Evolutionary conservation across 495 filamentous ascomycete genomes (phyloP).

Genomic region (Elaphomyces granulatus): DNA sequence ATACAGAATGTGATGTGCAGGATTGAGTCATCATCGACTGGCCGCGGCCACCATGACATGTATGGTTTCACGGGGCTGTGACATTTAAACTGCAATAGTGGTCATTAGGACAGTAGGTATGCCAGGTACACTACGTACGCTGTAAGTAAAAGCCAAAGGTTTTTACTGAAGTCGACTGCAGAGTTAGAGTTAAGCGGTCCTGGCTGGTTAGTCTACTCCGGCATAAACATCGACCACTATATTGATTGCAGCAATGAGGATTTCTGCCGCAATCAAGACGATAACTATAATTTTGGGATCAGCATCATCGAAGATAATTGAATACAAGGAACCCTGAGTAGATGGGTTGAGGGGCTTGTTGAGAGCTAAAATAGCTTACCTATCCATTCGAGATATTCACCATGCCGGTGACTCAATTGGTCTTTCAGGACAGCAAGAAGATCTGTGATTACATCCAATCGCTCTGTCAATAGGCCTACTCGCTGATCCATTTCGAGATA

Average conservation of each 20-base stretch:
- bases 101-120: no score
- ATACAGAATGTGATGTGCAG: no score
- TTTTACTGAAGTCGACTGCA: no score
- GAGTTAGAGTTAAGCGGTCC: no score
- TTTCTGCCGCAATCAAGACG: slow-evolving; percentile 88
- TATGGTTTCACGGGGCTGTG: no score
- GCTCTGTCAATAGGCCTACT: slow-evolving; percentile 76
- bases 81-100: no score
- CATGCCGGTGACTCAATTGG: slow-evolving; percentile 91
- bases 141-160: no score
- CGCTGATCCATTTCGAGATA: slow-evolving; percentile 98
- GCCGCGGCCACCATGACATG: no score
- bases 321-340: not conserved
- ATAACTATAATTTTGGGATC: slow-evolving; percentile 59
- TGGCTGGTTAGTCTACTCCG: slow-evolving; percentile 48
- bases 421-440: slow-evolving; percentile 89
- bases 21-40: no score
- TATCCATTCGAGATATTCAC: slow-evolving; percentile 92
- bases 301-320: not conserved
- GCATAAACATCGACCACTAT: slow-evolving; percentile 92
- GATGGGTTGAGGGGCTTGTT: no score
- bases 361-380: slow-evolving; percentile 35
- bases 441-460: slow-evolving; percentile 88
- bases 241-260: slow-evolving; percentile 86
- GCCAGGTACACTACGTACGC: no score